Conservation (phyloP, 2,329 filamentous ascomycete genomes). For the Xylaria sp. region DNA sequence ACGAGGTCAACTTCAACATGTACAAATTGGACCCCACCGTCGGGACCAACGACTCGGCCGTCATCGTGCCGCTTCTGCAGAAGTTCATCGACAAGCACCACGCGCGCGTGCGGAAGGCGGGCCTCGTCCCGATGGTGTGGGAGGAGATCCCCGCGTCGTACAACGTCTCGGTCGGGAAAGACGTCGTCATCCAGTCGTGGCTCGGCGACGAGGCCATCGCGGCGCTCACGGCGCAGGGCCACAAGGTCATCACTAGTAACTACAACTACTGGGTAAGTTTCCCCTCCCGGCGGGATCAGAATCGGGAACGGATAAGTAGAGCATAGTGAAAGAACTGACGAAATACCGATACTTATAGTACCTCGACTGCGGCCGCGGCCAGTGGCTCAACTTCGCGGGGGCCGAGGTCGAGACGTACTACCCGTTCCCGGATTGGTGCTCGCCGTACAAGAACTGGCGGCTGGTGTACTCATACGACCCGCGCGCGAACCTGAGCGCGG, state of each 20-base stretch:
- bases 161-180: slow-evolving; percentile 76
- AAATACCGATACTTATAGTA: slow-evolving; percentile 61
- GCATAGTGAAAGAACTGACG: slow-evolving; percentile 13
- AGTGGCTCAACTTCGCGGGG: slow-evolving; percentile 78
- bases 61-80: slow-evolving; percentile 81
- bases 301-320: background rate
- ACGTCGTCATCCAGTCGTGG: slow-evolving; percentile 85
- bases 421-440: slow-evolving; percentile 85
- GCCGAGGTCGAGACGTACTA: slow-evolving; percentile 63
- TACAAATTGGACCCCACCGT: slow-evolving; percentile 80
- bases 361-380: slow-evolving; percentile 83
- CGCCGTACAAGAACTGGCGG: slow-evolving; percentile 83
- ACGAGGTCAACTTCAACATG: slow-evolving; percentile 83
- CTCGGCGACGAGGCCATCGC: slow-evolving; percentile 71
- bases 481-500: slow-evolving; percentile 68
- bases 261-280: slow-evolving; percentile 78
- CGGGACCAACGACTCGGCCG: slow-evolving; percentile 68
- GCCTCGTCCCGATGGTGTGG: slow-evolving; percentile 83
- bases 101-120: slow-evolving; percentile 68
- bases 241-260: slow-evolving; percentile 79
- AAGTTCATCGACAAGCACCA: slow-evolving; percentile 79
- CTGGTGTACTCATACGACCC: slow-evolving; percentile 86
- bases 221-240: slow-evolving; percentile 69
- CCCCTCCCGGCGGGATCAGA: background rate
- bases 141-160: slow-evolving; percentile 86